Conservation (phyloP, 1,139 yeast species). For the Groenewaldozyma sp. region DNA sequence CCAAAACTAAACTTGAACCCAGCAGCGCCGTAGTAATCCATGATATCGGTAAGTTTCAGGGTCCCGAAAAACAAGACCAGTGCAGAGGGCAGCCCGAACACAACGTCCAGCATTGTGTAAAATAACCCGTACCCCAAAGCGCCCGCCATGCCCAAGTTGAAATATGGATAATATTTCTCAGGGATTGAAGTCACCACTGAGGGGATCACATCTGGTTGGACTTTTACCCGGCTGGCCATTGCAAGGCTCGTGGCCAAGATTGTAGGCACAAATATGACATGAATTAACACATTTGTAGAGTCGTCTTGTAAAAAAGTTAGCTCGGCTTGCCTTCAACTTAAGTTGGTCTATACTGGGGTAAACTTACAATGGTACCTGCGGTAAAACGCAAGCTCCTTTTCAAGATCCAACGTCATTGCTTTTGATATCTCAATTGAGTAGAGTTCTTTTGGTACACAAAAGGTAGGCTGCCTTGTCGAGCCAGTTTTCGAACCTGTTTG, state of each 20-base stretch:
- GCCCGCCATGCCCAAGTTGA: constrained; percentile 34
- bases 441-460: background rate
- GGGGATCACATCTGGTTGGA: constrained; percentile 8
- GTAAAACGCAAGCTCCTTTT: constrained; percentile 68
- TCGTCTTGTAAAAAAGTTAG: constrained; percentile 29
- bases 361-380: constrained; percentile 61
- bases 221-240: constrained; percentile 26
- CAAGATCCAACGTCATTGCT: constrained; percentile 34
- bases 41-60: constrained; percentile 18
- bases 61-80: constrained; percentile 29
- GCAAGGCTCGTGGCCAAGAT: constrained; percentile 52
- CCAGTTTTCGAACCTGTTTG: too few species aligned
- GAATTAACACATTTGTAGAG: constrained; percentile 62
- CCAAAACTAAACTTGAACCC: constrained; percentile 21
- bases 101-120: constrained; percentile 35
- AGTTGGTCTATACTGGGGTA: too few species aligned
- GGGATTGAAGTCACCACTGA: constrained; percentile 21
- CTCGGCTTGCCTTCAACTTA: too few species aligned
- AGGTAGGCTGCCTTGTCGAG: too few species aligned
- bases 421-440: background rate
- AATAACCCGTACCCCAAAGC: constrained; percentile 37
- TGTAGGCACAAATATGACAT: constrained; percentile 69
- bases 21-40: constrained; percentile 14
- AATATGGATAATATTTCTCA: constrained; percentile 25
- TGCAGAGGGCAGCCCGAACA: constrained; percentile 36